Evolutionary conservation across 192 early-diverging fungal genomes (phyloP), one percentile per base, ranked within the genome.

Genomic region (Coemansia sp.): DNA sequence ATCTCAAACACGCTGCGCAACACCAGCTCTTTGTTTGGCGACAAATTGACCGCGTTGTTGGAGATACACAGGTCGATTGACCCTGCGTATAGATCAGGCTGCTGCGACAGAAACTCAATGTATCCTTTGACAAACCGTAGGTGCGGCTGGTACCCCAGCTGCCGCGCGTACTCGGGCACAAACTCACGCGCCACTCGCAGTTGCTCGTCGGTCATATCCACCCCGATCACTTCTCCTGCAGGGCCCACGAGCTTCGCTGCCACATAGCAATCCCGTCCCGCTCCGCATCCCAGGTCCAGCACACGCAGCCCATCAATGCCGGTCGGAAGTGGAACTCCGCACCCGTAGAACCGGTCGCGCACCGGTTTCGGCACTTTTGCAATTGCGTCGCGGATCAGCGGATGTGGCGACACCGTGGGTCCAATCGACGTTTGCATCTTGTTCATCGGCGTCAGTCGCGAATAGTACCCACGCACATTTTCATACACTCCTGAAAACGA

Each of bases 161-260:
- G 71, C 66, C 62, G 22, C 38, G 56, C 66, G 22, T 60, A 70
- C 47, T 66, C 65, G 2, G 22, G 22, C 4, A 80, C 49, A 17
- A 50, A 53, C 22, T 67, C 70, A 17, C 69, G 69, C 12, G 81
- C 81, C 16, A 68, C 62, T 3, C 49, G 53, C 56, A 83, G 69
- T 62, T 75, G 72, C 69, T 83, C 81, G 57, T 78, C 81, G 17
- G 81, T 83, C 81, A 83, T 83, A 50, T 83, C 81, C 2, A 83
- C 57, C 23, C 81, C 81, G 9, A 61, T 72, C n/a, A 83, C 81
- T 60, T 60, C 57, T 25, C 81, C 81, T 9, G 50, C 21, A 16
- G 61, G 72, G 4, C 81, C 81, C 39, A 79, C 81, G 37, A 79
- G 68, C 47, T 39, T 48, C 17, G 81, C 76, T 3, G 81, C 81